Evolutionary conservation across 2,329 filamentous ascomycete genomes (phyloP).

Genomic region (Colletotrichum paranaense): DNA sequence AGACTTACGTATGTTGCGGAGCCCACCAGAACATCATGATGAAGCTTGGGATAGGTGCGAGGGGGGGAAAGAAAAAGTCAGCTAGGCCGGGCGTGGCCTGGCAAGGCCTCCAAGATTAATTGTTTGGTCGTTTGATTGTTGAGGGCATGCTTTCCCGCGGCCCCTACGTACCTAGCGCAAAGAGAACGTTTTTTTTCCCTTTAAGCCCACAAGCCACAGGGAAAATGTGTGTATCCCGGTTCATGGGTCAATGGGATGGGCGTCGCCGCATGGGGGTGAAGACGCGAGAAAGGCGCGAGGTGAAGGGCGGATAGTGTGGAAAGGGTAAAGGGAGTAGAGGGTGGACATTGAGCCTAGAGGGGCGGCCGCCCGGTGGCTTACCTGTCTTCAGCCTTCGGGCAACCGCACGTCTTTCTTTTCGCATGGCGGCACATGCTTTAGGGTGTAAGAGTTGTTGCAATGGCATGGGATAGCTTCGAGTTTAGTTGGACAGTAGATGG

Average conservation of each 20-base stretch:
- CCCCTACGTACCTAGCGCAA: conserved; percentile 2
- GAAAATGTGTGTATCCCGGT: conserved; percentile 12
- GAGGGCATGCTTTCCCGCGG: conserved; percentile 1
- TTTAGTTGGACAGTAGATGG: not conserved
- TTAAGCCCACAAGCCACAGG: not conserved
- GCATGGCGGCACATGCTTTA: not conserved
- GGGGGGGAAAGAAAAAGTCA: not conserved
- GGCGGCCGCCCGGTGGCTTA: conserved; percentile 30
- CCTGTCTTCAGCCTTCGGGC: conserved; percentile 24
- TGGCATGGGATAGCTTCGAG: conserved; percentile 10
- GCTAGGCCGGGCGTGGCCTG: not conserved
- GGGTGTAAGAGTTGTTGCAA: conserved; percentile 9
- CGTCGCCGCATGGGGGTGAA: conserved; percentile 29
- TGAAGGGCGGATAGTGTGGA: not conserved
- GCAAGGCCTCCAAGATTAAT: conserved; percentile 7
- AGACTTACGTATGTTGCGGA: conserved; percentile 28
- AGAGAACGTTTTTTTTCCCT: conserved; percentile 4
- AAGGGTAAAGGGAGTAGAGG: not conserved
- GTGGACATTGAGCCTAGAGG: not conserved
- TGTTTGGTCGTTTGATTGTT: conserved; percentile 13
- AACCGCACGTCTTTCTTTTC: not conserved
- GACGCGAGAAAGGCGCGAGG: conserved; percentile 26
- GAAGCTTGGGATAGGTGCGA: not conserved
- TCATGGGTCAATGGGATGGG: conserved; percentile 17
- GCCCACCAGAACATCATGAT: conserved; percentile 3